A percentile compares a stretch with the other conserved stretches of the same genome.
These are phyloP conservation scores for Theobroma cacao DNA, from an alignment of 345 rosid genomes.

Conservation along the genomic window DNA sequence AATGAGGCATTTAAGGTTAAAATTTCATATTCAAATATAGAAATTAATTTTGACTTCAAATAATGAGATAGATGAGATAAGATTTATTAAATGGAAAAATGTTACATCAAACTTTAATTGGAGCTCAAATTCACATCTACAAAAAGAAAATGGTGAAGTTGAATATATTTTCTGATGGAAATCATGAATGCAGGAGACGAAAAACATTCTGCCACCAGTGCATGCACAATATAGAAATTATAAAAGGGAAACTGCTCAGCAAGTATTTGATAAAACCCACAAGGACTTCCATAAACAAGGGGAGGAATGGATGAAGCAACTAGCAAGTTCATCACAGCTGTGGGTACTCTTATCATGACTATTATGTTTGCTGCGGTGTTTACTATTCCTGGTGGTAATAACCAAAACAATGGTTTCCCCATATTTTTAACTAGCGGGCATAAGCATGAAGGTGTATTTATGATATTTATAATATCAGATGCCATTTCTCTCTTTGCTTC, in stretches of 20 bases:
- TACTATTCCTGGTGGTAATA: neutral
- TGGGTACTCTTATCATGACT: neutral
- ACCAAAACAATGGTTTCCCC: constrained; percentile 4
- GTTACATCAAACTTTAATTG: no score
- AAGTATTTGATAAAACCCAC: neutral
- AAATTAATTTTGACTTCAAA: no score
- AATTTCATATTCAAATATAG: no score
- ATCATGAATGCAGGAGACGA: neutral
- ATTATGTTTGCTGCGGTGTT: neutral
- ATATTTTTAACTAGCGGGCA: neutral
- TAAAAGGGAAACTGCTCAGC: neutral
- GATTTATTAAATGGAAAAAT: no score
- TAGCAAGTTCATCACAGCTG: neutral
- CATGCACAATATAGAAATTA: neutral
- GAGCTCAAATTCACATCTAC: no score
- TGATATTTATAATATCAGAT: constrained; percentile 13
- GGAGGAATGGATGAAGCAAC: no score
- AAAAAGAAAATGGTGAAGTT: no score
- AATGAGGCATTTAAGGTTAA: no score
- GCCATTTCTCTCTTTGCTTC: constrained; percentile 21
- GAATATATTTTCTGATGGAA: no score
- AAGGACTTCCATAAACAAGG: neutral
- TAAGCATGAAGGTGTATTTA: neutral
- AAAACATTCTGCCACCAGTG: neutral
- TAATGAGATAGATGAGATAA: no score